Base-by-base conservation (phyloP, 2,329 filamentous ascomycete species). In the Apiospora sp. region DNA sequence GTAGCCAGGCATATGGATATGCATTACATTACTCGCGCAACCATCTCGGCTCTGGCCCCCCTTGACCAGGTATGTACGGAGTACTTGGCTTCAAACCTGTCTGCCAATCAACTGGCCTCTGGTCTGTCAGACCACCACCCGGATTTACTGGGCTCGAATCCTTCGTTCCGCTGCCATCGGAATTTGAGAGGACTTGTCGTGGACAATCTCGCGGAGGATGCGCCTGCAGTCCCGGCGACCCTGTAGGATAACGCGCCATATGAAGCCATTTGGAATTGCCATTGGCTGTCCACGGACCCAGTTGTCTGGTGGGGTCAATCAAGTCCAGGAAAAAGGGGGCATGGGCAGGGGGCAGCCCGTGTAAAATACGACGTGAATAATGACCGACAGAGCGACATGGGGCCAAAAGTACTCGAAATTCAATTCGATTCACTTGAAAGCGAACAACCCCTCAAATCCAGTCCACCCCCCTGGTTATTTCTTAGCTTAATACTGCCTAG, bases 21-120 rank as follows among this genome's bases (percentile, higher is more conserved):
- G 54, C 54, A 61, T 30, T 30, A 16, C 54, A 61, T 61, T 61
- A 37, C 54, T 61, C 54, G 54, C 10, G 54, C 54, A 61, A 41
- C 37, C 10, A 10, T 41, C 37, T 41, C 37, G 37, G 37, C 10
- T 41, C 37, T 19, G 5, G 54, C 14, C 16, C 27, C 37, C 27
- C 34, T 10, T 3, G 7, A 16, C 54, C 54, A 61, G 30, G 19
- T 3, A 22, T 12, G 37, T 10, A 41, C 37, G 6, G 6, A 5
- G 37, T 37, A 37, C 10, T 41, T 10, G 10, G 6, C 7, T 41
- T 41, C 37, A 41, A 41, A 41, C 10, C 37, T 7, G 2, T 16
- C 19, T 22, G 8, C 54, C 12, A 27, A 54, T 34, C 12, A 19
- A 19, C 30, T 61, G 7, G 22, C 12, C n/a, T n/a, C n/a, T n/a